Evolutionary conservation across 2,329 filamentous ascomycete species (phyloP).

Genomic region (Alternaria gansuensis): DNA sequence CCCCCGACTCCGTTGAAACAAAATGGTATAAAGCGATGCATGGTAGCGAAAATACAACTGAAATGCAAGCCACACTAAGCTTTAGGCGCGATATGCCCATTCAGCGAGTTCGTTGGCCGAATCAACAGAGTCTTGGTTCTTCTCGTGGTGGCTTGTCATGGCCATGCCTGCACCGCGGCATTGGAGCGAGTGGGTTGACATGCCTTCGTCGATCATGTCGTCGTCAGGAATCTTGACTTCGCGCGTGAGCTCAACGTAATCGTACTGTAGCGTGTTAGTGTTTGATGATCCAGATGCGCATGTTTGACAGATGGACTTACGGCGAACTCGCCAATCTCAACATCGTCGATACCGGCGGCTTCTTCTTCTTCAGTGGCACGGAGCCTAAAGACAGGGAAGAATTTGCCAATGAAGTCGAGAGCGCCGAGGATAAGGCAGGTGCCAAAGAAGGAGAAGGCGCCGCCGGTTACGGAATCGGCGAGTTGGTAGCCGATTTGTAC

Average conservation of each 20-base stretch:
- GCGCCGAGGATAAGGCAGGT: slow-evolving; percentile 75
- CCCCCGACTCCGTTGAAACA: slow-evolving; percentile 7
- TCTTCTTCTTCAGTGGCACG: slow-evolving; percentile 80
- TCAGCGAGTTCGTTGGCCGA: slow-evolving; percentile 48
- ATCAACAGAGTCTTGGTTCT: slow-evolving; percentile 50
- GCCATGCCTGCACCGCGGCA: slow-evolving; percentile 42
- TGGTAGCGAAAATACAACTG: background rate
- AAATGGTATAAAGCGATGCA: slow-evolving; percentile 25
- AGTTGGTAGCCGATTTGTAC: slow-evolving; percentile 84
- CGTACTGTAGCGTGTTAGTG: slow-evolving; percentile 64
- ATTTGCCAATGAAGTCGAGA: slow-evolving; percentile 74
- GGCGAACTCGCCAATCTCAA: slow-evolving; percentile 93
- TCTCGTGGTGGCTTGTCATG: slow-evolving; percentile 45
- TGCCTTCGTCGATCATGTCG: slow-evolving; percentile 43
- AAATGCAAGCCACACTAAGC: slow-evolving; percentile 2
- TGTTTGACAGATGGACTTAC: slow-evolving; percentile 53
- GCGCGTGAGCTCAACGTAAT: slow-evolving; percentile 84
- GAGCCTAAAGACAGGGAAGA: slow-evolving; percentile 77
- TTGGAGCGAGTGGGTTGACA: slow-evolving; percentile 47
- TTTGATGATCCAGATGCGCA: background rate
- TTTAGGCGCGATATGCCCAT: slow-evolving; percentile 48
- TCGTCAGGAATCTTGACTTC: slow-evolving; percentile 57
- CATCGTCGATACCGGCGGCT: slow-evolving; percentile 84
- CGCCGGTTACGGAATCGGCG: slow-evolving; percentile 79
- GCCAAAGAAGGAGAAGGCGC: slow-evolving; percentile 78